Evolutionary conservation across 2,329 filamentous ascomycete genomes (phyloP).

Genomic region (Ustulina deusta): DNA sequence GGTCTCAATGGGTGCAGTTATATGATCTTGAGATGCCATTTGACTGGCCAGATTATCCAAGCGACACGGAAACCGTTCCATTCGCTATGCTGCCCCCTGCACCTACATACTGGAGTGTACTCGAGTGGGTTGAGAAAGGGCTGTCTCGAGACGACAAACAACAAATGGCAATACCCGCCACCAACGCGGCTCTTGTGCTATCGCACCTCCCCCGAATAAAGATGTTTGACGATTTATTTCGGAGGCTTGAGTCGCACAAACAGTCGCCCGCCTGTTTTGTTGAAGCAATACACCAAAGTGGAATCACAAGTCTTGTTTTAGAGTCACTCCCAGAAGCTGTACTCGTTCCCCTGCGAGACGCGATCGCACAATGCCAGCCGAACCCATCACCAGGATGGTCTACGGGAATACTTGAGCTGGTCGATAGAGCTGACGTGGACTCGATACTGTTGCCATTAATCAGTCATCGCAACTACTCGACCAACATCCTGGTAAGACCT

Average conservation of each 20-base stretch:
- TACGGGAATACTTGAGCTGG: slow-evolving; percentile 75
- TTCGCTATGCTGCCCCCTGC: slow-evolving; percentile 42
- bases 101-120: slow-evolving; percentile 54
- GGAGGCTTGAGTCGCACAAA: slow-evolving; percentile 63
- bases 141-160: slow-evolving; percentile 51
- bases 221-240: slow-evolving; percentile 77
- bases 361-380: slow-evolving; percentile 85
- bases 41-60: slow-evolving; percentile 50
- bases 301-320: slow-evolving; percentile 74
- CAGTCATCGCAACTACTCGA: slow-evolving; percentile 50
- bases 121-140: slow-evolving; percentile 66
- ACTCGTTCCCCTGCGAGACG: slow-evolving; percentile 83
- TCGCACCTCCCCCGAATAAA: slow-evolving; percentile 73
- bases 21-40: slow-evolving; percentile 68
- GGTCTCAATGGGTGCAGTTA: slow-evolving; percentile 63
- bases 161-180: slow-evolving; percentile 39
- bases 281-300: slow-evolving; percentile 77
- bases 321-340: slow-evolving; percentile 89
- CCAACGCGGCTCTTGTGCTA: slow-evolving; percentile 43
- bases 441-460: slow-evolving; percentile 68
- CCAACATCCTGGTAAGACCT: slow-evolving; percentile 59
- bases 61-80: slow-evolving; percentile 18
- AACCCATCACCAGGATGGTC: slow-evolving; percentile 83
- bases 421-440: slow-evolving; percentile 85
- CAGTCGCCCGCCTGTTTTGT: slow-evolving; percentile 71